Percentiles rank a stretch among this genome's conserved stretches.
These are phyloP conservation scores for Dianthus caryophyllus DNA, from an alignment of 148 eudicot genomes.

Conservation along the genomic window DNA sequence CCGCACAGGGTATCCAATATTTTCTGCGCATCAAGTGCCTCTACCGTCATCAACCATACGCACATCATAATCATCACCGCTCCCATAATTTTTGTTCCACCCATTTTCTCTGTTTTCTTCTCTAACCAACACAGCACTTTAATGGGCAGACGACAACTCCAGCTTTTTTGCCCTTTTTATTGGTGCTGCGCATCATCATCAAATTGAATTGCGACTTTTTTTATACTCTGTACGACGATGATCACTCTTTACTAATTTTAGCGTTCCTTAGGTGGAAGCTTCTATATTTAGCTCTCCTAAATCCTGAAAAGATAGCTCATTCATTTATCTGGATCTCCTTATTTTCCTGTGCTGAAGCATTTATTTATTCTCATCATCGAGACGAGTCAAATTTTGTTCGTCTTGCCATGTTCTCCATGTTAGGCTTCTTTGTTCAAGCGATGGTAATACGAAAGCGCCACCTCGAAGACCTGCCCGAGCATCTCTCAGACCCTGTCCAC, in stretches of 20 bases:
- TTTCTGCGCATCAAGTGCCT: slow-evolving; percentile 18
- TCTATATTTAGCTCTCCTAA: too few relatives aligned
- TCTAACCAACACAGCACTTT: not conserved
- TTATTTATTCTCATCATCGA: too few relatives aligned
- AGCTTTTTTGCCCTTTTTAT: too few relatives aligned
- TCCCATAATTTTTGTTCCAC: not conserved
- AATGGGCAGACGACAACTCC: too few relatives aligned
- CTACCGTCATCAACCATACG: not conserved
- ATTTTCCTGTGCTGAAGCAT: too few relatives aligned
- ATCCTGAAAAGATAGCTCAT: not conserved
- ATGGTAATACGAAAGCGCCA: slow-evolving; percentile 25
- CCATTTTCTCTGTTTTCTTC: not conserved
- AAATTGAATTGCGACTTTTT: too few relatives aligned
- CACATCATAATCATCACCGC: not conserved
- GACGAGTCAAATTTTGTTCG: not conserved
- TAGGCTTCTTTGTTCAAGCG: slow-evolving; percentile 25
- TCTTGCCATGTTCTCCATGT: slow-evolving; percentile 26
- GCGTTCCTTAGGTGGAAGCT: too few relatives aligned
- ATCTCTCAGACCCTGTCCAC: slow-evolving; percentile 18
- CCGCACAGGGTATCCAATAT: slow-evolving; percentile 31
- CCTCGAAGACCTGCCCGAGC: slow-evolving; percentile 21
- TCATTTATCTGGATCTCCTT: too few relatives aligned
- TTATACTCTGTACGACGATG: too few relatives aligned
- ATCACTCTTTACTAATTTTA: too few relatives aligned
- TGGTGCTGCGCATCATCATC: too few relatives aligned